Percentiles rank a stretch among this genome's conserved stretches.
These are phyloP conservation scores for Debaryomyces fabryi DNA, from an alignment of 1,139 yeast genomes.

Conservation along the genomic window DNA sequence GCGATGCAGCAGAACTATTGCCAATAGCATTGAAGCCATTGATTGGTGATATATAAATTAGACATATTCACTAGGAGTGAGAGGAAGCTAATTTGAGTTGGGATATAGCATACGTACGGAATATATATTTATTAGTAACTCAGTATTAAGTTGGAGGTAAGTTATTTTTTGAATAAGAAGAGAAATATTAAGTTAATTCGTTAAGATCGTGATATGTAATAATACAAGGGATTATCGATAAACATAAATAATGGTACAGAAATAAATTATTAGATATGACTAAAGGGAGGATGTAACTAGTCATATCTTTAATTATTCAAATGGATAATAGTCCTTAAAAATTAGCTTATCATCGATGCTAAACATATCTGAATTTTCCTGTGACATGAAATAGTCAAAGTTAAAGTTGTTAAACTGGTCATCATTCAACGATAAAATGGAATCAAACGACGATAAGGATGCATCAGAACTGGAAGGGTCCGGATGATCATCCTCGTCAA, in stretches of 20 bases:
- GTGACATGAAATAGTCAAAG: conserved; percentile 2
- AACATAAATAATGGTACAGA: background rate
- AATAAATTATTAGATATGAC: background rate
- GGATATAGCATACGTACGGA: background rate
- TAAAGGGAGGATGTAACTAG: background rate
- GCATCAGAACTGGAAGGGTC: conserved; percentile 8
- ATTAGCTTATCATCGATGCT: background rate
- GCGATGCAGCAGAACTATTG: conserved; percentile 75
- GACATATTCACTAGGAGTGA: background rate
- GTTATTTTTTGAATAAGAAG: background rate
- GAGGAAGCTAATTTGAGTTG: background rate
- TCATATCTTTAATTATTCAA: background rate
- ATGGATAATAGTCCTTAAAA: conserved; percentile 3
- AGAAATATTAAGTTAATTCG: background rate
- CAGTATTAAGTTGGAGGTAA: background rate
- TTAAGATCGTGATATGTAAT: background rate
- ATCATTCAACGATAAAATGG: conserved; percentile 7
- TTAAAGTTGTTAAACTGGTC: conserved; percentile 1
- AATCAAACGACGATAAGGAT: conserved; percentile 10
- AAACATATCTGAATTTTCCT: background rate
- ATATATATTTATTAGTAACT: background rate
- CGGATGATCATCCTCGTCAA: background rate
- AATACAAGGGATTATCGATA: background rate
- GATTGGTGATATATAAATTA: conserved; percentile 22
- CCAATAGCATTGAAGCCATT: conserved; percentile 68